A percentile compares a stretch with the other conserved stretches of the same genome.
phyloP scores from a whole-genome alignment of 192 early-diverging fungal genomes.

The Entomortierella parvispora region DNA sequence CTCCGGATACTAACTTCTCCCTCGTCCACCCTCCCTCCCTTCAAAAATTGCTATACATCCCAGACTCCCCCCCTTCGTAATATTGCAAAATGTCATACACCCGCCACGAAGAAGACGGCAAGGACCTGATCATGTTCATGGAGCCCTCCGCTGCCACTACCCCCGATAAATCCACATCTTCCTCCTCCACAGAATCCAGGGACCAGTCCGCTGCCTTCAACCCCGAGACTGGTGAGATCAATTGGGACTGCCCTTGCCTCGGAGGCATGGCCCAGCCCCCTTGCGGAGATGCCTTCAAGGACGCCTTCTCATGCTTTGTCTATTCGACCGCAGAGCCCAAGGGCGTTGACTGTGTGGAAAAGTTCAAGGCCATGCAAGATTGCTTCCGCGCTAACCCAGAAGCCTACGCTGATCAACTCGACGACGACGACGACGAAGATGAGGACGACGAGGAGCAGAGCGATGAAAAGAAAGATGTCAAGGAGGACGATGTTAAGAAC shows the following conservation, averaged over 20 bases:
- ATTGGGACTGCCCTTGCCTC: conserved; percentile 97
- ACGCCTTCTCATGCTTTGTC: conserved; percentile 97
- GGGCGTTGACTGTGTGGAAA: conserved; percentile 95
- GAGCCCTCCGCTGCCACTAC: conserved; percentile 41
- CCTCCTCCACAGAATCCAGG: conserved; percentile 13
- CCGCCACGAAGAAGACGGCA: conserved; percentile 49
- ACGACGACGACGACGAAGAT: conserved; percentile 57
- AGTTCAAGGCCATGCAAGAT: conserved; percentile 94
- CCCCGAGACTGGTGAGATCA: conserved; percentile 89
- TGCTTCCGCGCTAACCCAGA: conserved; percentile 94
- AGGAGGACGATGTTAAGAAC: conserved; percentile 1
- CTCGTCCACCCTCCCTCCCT: no score
- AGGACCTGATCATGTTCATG: conserved; percentile 55
- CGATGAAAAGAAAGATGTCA: conserved; percentile 10
- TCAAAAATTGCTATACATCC: background rate
- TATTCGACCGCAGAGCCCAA: conserved; percentile 94
- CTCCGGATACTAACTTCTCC: no score
- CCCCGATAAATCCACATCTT: conserved; percentile 8
- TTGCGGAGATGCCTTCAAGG: conserved; percentile 97
- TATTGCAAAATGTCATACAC: conserved; percentile 38
- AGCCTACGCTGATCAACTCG: conserved; percentile 73
- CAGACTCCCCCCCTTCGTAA: background rate
- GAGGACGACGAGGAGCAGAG: conserved; percentile 56
- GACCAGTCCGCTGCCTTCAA: conserved; percentile 72
- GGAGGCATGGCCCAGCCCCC: conserved; percentile 95